Conservation (phyloP, 202 grass and related monocot species). For the Digitaria exilis region DNA sequence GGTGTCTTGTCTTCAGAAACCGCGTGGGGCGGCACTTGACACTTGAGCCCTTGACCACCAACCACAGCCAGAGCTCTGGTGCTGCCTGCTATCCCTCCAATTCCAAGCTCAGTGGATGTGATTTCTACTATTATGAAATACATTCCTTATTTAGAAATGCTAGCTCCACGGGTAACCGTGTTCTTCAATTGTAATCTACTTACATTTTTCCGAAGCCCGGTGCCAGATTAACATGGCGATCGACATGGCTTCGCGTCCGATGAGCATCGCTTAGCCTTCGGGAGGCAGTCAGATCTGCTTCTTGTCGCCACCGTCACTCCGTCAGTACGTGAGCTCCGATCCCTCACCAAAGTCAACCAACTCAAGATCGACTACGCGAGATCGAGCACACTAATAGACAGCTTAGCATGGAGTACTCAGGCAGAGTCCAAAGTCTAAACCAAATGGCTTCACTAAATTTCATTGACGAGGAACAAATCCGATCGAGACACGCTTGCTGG, state of each 20-base stretch:
- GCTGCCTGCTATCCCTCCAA: background rate
- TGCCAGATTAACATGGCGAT: background rate
- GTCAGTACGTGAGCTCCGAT: background rate
- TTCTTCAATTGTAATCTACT: background rate
- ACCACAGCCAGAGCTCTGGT: too few relatives aligned
- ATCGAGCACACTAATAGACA: slow-evolving; percentile 20
- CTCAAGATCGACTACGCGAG: background rate
- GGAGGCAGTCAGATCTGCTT: background rate
- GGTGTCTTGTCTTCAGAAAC: slow-evolving; percentile 16
- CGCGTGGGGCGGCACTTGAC: background rate
- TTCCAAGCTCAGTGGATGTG: background rate
- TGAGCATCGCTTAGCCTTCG: background rate
- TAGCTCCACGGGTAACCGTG: background rate
- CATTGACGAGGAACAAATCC: slow-evolving; percentile 13
- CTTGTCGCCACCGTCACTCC: background rate
- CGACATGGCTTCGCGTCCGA: slow-evolving; percentile 3
- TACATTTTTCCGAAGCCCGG: background rate
- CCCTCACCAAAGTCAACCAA: slow-evolving; percentile 19
- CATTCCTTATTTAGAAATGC: background rate
- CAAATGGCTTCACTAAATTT: background rate
- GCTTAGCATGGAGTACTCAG: background rate
- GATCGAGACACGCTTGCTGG: background rate
- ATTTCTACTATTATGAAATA: background rate
- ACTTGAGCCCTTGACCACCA: too few relatives aligned
- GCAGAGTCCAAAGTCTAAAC: slow-evolving; percentile 2